These are phyloP conservation scores for Crucihimalaya himalaica DNA, from an alignment of 345 rosid genomes.

Conservation along the genomic window DNA sequence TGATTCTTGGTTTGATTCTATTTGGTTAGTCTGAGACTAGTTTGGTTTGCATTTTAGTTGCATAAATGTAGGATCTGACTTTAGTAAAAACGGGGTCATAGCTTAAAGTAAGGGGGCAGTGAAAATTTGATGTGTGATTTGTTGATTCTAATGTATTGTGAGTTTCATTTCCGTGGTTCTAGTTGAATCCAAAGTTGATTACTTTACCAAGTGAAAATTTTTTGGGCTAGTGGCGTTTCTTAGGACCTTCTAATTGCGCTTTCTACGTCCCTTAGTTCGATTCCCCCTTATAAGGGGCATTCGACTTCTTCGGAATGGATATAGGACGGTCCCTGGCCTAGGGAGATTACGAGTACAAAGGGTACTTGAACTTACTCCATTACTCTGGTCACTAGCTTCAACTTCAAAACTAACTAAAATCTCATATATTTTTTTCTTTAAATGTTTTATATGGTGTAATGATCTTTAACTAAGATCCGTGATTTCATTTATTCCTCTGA, in stretches of 20 bases:
- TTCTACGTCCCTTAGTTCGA: neutral
- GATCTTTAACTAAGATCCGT: neutral
- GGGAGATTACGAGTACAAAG: neutral
- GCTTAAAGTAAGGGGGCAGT: neutral
- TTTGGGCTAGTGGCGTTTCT: neutral
- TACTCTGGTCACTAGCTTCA: neutral
- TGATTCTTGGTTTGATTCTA: neutral
- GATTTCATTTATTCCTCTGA: conserved; percentile 1
- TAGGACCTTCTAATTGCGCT: neutral
- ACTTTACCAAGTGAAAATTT: neutral
- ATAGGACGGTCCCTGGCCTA: neutral
- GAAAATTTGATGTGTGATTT: conserved; percentile 2
- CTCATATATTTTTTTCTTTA: neutral
- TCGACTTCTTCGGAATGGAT: neutral
- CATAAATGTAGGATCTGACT: neutral
- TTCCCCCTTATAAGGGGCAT: neutral
- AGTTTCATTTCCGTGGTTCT: neutral
- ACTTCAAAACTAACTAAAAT: neutral
- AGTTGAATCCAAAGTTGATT: neutral
- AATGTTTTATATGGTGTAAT: neutral
- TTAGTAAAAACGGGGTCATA: neutral
- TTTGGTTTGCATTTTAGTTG: neutral
- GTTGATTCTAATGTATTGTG: neutral
- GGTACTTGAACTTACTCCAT: neutral
- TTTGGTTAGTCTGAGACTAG: neutral